Conservation (phyloP, 2,329 filamentous ascomycete species). For the Ophiostoma australiae region DNA sequence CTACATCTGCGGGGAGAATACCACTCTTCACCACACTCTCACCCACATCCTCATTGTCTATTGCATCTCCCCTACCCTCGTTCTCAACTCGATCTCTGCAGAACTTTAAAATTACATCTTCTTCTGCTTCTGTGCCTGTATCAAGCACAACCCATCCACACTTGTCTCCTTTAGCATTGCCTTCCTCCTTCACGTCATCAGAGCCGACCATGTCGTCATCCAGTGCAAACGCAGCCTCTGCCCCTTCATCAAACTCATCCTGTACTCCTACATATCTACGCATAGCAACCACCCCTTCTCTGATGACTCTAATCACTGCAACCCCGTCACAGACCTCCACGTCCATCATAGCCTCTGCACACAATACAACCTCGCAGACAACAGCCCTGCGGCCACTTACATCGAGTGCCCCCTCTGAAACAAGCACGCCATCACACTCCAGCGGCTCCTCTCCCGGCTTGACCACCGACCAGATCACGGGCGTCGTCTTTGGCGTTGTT, state of each 20-base stretch:
- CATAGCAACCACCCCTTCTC: background rate
- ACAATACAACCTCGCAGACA: background rate
- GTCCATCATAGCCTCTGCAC: background rate
- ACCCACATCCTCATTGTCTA: background rate
- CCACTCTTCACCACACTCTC: background rate
- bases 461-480: background rate
- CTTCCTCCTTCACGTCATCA: background rate
- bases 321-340: background rate
- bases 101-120: background rate
- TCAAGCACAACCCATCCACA: background rate
- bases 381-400: background rate
- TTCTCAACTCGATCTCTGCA: background rate
- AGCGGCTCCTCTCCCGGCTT: background rate
- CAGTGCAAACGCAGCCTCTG: background rate
- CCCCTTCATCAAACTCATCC: background rate
- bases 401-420: background rate
- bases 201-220: background rate
- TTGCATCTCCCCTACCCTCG: background rate
- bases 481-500: slow-evolving; percentile 1
- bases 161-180: background rate
- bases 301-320: background rate
- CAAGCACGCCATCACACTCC: background rate
- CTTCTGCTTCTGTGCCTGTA: background rate
- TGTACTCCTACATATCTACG: background rate
- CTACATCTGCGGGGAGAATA: background rate